These are phyloP conservation scores for Fusarium sp. DNA, from an alignment of 2,329 filamentous ascomycete genomes.

Conservation along the genomic window DNA sequence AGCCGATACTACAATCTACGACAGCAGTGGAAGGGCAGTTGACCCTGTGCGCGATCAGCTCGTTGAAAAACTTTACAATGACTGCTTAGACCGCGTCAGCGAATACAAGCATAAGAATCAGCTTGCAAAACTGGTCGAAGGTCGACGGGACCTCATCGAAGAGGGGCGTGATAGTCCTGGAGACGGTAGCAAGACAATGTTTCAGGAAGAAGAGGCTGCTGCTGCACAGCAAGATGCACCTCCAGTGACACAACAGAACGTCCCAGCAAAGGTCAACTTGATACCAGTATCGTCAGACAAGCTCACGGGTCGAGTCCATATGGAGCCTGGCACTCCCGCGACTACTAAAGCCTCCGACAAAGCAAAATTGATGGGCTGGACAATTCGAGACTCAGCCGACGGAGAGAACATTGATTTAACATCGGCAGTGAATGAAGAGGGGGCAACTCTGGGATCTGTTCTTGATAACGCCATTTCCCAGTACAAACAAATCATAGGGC, in stretches of 20 bases:
- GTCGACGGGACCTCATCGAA: constrained; percentile 82
- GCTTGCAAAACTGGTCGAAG: constrained; percentile 76
- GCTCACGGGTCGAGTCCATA: constrained; percentile 76
- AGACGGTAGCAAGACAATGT: constrained; percentile 75
- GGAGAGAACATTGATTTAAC: constrained; percentile 77
- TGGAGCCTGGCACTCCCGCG: constrained; percentile 72
- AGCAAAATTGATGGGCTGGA: constrained; percentile 84
- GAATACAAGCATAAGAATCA: constrained; percentile 84
- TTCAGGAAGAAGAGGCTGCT: constrained; percentile 73
- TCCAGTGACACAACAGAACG: constrained; percentile 62
- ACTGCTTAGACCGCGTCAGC: constrained; percentile 90
- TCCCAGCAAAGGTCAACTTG: constrained; percentile 62
- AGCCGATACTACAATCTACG: constrained; percentile 87
- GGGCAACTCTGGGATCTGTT: constrained; percentile 85
- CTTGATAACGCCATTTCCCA: constrained; percentile 91
- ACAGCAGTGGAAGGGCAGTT: constrained; percentile 79
- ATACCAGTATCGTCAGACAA: constrained; percentile 72
- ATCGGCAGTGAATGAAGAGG: constrained; percentile 65
- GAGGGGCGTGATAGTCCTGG: constrained; percentile 79
- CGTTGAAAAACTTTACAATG: constrained; percentile 92
- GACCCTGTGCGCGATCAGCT: constrained; percentile 80
- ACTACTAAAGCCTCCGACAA: constrained; percentile 79
- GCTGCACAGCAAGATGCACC: constrained; percentile 65
- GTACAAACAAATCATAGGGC: constrained; percentile 82
- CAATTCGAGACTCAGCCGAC: constrained; percentile 68